A percentile compares a stretch with the other conserved stretches of the same genome.
Conservation (phyloP, 2,329 filamentous ascomycete genomes). For the Lasiodiplodia sp. region DNA sequence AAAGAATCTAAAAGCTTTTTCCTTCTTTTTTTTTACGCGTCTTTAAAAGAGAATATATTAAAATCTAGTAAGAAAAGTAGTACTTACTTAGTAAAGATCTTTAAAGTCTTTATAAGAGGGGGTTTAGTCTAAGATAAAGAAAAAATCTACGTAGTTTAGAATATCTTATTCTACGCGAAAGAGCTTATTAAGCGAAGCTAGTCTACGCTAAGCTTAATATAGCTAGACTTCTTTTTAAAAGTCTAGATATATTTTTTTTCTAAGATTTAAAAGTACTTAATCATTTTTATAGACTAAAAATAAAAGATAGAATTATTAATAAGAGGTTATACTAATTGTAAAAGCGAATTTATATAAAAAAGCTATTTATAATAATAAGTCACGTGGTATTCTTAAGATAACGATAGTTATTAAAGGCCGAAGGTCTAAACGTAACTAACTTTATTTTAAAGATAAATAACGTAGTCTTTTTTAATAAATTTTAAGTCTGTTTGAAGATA, state of each 20-base stretch:
- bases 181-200: neutral
- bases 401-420: no score
- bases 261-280: neutral
- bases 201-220: neutral
- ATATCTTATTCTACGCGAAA: neutral
- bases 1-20: neutral
- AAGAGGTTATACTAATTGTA: no score
- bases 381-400: no score
- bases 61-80: neutral
- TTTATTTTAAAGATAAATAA: no score
- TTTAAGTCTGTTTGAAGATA: no score
- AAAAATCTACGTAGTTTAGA: neutral
- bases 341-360: no score
- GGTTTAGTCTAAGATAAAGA: neutral
- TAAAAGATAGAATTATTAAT: neutral
- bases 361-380: no score
- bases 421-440: no score
- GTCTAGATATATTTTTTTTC: neutral
- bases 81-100: neutral
- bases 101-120: neutral
- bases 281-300: neutral
- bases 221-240: no score
- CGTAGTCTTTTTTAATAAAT: no score
- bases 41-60: neutral
- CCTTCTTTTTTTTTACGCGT: neutral